Conservation (phyloP, 2,329 filamentous ascomycete species). For the Aspergillus sp. region DNA sequence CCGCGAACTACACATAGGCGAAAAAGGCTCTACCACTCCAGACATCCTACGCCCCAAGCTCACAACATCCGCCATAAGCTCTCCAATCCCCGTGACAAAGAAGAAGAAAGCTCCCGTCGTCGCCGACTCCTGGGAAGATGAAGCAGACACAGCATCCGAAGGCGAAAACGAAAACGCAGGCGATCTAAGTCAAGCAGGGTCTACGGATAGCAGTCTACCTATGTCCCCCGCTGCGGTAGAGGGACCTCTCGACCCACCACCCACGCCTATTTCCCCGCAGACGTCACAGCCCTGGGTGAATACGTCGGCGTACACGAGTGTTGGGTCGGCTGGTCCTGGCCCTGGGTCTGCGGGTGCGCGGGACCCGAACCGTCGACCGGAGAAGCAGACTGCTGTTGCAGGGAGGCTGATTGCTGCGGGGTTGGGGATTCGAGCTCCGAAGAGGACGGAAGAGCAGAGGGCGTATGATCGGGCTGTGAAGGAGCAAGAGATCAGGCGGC, state of each 20-base stretch:
- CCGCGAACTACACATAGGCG: slow-evolving; percentile 35
- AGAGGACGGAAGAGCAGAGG: slow-evolving; percentile 83
- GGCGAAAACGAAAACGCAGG: background rate
- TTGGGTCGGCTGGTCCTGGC: slow-evolving; percentile 1
- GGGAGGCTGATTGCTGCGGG: slow-evolving; percentile 87
- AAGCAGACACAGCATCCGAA: slow-evolving; percentile 56
- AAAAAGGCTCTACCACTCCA: slow-evolving; percentile 31
- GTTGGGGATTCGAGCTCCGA: slow-evolving; percentile 78
- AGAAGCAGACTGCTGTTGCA: slow-evolving; percentile 93
- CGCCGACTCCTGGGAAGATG: slow-evolving; percentile 80
- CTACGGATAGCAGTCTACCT: background rate
- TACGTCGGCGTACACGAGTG: slow-evolving; percentile 21
- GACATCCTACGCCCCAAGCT: slow-evolving; percentile 32
- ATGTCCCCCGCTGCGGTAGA: slow-evolving; percentile 24
- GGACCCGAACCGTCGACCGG: slow-evolving; percentile 60
- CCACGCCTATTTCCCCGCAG: slow-evolving; percentile 67
- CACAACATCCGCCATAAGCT: slow-evolving; percentile 8
- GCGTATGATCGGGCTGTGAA: slow-evolving; percentile 82
- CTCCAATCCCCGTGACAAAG: slow-evolving; percentile 24
- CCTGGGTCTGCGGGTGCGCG: slow-evolving; percentile 19
- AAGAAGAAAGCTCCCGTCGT: slow-evolving; percentile 53
- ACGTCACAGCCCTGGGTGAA: slow-evolving; percentile 29
- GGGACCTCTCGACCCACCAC: slow-evolving; percentile 61
- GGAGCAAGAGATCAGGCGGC: slow-evolving; percentile 80
- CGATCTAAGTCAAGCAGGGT: background rate